Conservation (phyloP, 768 basidiomycete genomes). For the Podaxis carcinomalis region DNA sequence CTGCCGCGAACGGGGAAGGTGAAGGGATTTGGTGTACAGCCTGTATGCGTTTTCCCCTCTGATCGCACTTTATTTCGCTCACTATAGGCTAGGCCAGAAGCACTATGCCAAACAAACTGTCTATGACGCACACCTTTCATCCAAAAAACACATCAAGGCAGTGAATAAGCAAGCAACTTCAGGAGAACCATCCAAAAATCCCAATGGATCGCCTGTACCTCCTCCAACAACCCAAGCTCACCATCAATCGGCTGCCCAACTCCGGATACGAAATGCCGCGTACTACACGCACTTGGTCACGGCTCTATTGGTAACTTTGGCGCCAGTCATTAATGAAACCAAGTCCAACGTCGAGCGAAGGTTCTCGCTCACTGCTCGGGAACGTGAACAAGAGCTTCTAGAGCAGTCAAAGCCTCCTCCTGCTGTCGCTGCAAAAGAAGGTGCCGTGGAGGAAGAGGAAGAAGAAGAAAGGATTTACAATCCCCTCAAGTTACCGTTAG, state of each 20-base stretch:
- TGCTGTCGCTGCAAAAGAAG: constrained; percentile 40
- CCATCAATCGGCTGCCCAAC: constrained; percentile 33
- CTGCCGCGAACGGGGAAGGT: constrained; percentile 38
- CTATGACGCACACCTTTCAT: constrained; percentile 92
- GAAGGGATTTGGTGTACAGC: constrained; percentile 91
- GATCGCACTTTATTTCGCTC: constrained; percentile 10
- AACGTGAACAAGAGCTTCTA: constrained; percentile 89
- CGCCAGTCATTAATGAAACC: constrained; percentile 75
- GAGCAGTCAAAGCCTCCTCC: constrained; percentile 59
- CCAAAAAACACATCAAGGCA: constrained; percentile 95
- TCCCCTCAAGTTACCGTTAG: constrained; percentile 92
- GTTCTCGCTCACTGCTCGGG: constrained; percentile 94
- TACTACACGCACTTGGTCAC: constrained; percentile 67
- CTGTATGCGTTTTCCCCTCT: constrained; percentile 50
- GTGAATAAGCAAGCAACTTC: constrained; percentile 64
- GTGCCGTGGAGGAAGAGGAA: constrained; percentile 71
- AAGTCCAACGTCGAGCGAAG: constrained; percentile 95
- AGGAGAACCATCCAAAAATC: constrained; percentile 44
- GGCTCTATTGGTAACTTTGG: constrained; percentile 60
- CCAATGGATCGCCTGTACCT: constrained; percentile 45
- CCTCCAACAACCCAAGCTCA: constrained; percentile 20
- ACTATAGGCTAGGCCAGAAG: constrained; percentile 72
- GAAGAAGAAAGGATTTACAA: constrained; percentile 98
- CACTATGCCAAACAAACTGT: constrained; percentile 96
- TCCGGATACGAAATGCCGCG: constrained; percentile 62